phyloP scores from a whole-genome alignment of 805 yeast genomes.

The Helenozyma rhizophorensis region DNA sequence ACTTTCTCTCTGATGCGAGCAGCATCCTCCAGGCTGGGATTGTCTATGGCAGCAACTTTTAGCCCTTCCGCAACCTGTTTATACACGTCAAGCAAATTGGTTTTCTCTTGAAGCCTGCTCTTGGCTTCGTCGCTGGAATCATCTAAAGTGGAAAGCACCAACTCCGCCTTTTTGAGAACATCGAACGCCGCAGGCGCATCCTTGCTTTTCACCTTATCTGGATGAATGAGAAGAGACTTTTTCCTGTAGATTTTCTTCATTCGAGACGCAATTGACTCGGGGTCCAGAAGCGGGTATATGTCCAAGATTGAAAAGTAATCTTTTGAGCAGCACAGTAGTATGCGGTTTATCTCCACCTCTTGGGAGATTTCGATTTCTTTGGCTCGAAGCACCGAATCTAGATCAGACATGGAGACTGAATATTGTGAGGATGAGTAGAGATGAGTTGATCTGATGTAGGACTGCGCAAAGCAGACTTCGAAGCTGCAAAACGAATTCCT shows the following conservation, averaged over 20 bases:
- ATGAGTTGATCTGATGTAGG: background rate
- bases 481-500: background rate
- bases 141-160: constrained; percentile 20
- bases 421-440: background rate
- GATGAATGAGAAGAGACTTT: constrained; percentile 63
- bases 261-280: constrained; percentile 26
- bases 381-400: constrained; percentile 10
- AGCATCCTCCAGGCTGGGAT: constrained; percentile 23
- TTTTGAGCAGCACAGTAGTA: constrained; percentile 41
- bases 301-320: constrained; percentile 57
- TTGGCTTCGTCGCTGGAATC: constrained; percentile 2
- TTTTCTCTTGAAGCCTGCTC: constrained; percentile 15
- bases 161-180: constrained; percentile 50
- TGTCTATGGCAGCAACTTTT: background rate
- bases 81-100: constrained; percentile 27
- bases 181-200: constrained; percentile 67
- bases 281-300: constrained; percentile 27
- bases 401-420: constrained; percentile 5
- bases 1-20: constrained; percentile 33
- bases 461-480: no score
- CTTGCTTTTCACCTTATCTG: constrained; percentile 55
- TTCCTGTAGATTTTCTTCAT: constrained; percentile 49
- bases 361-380: constrained; percentile 27
- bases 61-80: constrained; percentile 15
- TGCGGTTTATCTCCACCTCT: constrained; percentile 54